These are phyloP conservation scores for Ramalina intermedia DNA, from an alignment of 495 filamentous ascomycete species.

Conservation along the genomic window DNA sequence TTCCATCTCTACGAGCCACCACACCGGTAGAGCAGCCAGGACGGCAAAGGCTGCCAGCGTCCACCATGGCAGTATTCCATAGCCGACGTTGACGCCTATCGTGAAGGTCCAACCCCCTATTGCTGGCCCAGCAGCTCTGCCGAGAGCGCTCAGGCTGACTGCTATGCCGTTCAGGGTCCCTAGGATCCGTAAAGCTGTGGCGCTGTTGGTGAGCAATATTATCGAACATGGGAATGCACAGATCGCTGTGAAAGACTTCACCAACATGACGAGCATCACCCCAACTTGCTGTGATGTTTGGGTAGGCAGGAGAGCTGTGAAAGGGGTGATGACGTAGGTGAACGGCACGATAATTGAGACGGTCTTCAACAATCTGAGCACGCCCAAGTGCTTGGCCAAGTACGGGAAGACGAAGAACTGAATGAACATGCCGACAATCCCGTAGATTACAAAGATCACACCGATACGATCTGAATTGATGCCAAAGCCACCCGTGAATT, in stretches of 20 bases:
- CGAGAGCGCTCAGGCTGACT: conserved; percentile 63
- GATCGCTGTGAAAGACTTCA: conserved; percentile 56
- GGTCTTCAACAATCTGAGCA: conserved; percentile 50
- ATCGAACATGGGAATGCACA: conserved; percentile 78
- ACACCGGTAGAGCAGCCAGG: conserved; percentile 50
- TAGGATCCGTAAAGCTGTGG: conserved; percentile 54
- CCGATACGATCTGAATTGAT: conserved; percentile 59
- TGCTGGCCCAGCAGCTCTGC: conserved; percentile 64
- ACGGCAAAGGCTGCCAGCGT: conserved; percentile 42
- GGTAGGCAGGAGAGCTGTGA: conserved; percentile 38
- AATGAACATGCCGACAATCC: conserved; percentile 51
- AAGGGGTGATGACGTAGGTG: conserved; percentile 60
- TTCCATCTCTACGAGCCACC: conserved; percentile 60
- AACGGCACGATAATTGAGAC: conserved; percentile 51
- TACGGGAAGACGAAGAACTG: conserved; percentile 72
- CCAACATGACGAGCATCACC: conserved; percentile 42
- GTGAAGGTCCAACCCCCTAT: conserved; percentile 50
- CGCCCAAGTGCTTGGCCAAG: conserved; percentile 51
- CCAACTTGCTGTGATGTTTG: conserved; percentile 19
- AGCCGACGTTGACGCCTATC: conserved; percentile 53
- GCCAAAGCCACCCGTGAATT: conserved; percentile 67
- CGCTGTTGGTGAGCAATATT: conserved; percentile 84
- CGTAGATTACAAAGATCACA: conserved; percentile 61
- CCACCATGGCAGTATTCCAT: conserved; percentile 72
- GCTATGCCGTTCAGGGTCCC: conserved; percentile 85